Evolutionary conservation across 2,329 filamentous ascomycete genomes (phyloP).

Genomic region (Westerdykella aurantiaca): DNA sequence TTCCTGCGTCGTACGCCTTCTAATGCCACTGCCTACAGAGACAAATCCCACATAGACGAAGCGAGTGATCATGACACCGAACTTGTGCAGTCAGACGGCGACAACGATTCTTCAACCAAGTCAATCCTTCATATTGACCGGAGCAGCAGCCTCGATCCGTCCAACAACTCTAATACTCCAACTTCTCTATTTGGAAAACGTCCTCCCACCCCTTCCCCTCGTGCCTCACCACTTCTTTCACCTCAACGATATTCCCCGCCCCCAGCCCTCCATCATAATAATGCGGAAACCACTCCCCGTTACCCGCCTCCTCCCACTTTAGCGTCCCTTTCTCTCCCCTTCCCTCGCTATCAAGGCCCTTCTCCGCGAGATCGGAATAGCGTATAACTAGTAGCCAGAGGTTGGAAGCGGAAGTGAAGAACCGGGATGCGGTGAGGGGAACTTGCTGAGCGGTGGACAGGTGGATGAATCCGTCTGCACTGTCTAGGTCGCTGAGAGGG

Average conservation of each 20-base stretch:
- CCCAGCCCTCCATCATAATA: slow-evolving; percentile 54
- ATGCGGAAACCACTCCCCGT: slow-evolving; percentile 50
- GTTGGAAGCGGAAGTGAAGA: slow-evolving; percentile 27
- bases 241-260: slow-evolving; percentile 45
- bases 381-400: slow-evolving; percentile 53
- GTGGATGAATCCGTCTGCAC: slow-evolving; percentile 57
- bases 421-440: slow-evolving; percentile 29
- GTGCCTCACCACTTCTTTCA: slow-evolving; percentile 44
- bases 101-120: no score
- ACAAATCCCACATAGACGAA: no score
- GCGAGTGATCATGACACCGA: no score
- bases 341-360: slow-evolving; percentile 26
- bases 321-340: slow-evolving; percentile 27
- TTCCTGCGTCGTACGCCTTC: no score
- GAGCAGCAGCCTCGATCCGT: no score
- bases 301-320: slow-evolving; percentile 51
- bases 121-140: no score
- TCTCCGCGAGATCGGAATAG: slow-evolving; percentile 37
- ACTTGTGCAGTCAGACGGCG: no score
- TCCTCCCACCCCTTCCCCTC: slow-evolving; percentile 46
- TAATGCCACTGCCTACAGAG: no score
- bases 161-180: not conserved
- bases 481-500: slow-evolving; percentile 56
- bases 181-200: not conserved
- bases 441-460: slow-evolving; percentile 53